A percentile compares a stretch with the other conserved stretches of the same genome.
phyloP scores from a whole-genome alignment of 495 filamentous ascomycete genomes.

The Aspergillus heteromorphus region DNA sequence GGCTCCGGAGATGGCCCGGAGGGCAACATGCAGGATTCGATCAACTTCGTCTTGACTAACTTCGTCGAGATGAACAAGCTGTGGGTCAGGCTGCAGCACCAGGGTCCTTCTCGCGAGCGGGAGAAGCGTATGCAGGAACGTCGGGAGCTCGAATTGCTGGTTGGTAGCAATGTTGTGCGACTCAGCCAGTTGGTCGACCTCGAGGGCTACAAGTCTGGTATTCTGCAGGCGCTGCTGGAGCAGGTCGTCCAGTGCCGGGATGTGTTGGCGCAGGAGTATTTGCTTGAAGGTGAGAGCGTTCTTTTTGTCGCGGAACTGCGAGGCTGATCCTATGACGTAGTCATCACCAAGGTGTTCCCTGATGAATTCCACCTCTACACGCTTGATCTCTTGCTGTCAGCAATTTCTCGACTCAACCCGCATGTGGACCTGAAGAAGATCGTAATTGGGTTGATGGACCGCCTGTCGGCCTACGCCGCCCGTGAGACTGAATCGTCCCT shows the following conservation, averaged over 20 bases:
- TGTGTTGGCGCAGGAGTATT: constrained; percentile 94
- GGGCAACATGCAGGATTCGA: constrained; percentile 93
- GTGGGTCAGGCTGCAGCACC: constrained; percentile 95
- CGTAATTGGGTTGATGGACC: constrained; percentile 96
- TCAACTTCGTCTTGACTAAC: constrained; percentile 95
- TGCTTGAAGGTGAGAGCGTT: constrained; percentile 64
- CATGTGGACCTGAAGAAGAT: constrained; percentile 98
- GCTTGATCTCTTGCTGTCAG: constrained; percentile 85
- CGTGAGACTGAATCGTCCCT: constrained; percentile 76
- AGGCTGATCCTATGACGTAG: constrained; percentile 39
- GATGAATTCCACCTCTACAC: constrained; percentile 98
- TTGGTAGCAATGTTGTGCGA: constrained; percentile 91
- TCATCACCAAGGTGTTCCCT: constrained; percentile 98
- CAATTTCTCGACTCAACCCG: constrained; percentile 85
- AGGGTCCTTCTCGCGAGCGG: constrained; percentile 91
- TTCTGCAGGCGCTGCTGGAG: constrained; percentile 82
- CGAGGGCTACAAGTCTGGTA: constrained; percentile 85
- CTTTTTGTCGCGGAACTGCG: not conserved
- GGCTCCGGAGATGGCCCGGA: constrained; percentile 85
- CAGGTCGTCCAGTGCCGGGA: constrained; percentile 98
- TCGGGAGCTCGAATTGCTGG: constrained; percentile 89
- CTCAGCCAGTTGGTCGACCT: constrained; percentile 94
- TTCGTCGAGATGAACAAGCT: constrained; percentile 99
- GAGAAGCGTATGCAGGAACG: constrained; percentile 90
- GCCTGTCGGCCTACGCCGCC: constrained; percentile 85